These are phyloP conservation scores for Fusarium brevicatenulatum DNA, from an alignment of 2,329 filamentous ascomycete species.

Conservation along the genomic window DNA sequence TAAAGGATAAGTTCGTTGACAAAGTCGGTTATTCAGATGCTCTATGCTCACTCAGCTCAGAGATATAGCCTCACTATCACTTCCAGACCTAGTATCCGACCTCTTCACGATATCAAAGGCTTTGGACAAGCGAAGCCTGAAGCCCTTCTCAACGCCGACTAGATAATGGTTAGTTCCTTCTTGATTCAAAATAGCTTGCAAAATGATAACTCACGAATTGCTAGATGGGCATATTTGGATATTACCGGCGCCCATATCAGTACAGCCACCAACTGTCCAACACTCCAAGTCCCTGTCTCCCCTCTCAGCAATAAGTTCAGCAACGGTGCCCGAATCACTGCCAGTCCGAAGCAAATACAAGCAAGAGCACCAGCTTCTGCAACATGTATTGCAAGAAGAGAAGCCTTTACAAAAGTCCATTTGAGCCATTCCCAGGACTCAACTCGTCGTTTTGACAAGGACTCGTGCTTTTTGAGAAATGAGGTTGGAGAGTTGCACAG, in stretches of 20 bases:
- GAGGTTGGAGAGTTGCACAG: accelerated
- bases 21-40: accelerated
- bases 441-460: background rate
- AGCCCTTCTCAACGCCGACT: conserved; percentile 13
- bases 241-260: conserved; percentile 21
- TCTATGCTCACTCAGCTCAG: background rate
- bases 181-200: accelerated
- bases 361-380: background rate
- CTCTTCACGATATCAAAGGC: background rate
- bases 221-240: conserved; percentile 15
- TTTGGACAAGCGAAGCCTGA: background rate
- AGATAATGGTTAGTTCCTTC: background rate
- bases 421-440: background rate
- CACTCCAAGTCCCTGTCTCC: conserved; percentile 7
- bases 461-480: background rate
- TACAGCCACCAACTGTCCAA: conserved; percentile 15
- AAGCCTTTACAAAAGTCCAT: accelerated
- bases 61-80: no score
- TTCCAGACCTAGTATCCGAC: background rate
- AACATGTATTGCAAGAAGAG: accelerated
- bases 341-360: background rate
- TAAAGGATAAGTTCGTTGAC: background rate
- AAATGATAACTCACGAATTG: background rate
- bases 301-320: background rate
- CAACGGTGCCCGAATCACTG: background rate